Percentiles rank a stretch among this genome's conserved stretches.
phyloP scores from a whole-genome alignment of 2,329 filamentous ascomycete genomes.

The Aureobasidium subglaciale region DNA sequence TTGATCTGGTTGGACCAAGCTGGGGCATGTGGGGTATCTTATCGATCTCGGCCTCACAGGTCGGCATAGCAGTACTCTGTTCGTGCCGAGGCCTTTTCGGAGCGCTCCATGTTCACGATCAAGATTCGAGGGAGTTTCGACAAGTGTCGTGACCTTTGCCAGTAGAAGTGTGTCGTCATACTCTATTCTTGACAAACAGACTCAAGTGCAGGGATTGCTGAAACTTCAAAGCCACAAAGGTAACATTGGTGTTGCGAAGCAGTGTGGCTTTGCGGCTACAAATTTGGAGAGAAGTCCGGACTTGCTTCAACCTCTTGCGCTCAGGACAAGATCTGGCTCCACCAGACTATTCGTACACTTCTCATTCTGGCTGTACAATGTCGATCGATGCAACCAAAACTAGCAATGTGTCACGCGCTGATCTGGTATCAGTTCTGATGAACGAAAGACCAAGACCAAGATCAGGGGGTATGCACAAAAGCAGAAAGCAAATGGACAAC shows the following conservation, averaged over 20 bases:
- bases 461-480: background rate
- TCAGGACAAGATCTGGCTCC: constrained; percentile 5
- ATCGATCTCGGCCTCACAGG: background rate
- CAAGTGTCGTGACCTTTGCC: background rate
- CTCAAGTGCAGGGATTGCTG: background rate
- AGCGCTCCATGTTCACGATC: too few species aligned
- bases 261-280: constrained; percentile 10
- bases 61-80: background rate
- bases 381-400: background rate
- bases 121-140: too few species aligned
- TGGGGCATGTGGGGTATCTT: background rate
- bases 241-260: constrained; percentile 5
- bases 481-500: background rate
- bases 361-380: background rate
- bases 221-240: background rate
- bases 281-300: background rate
- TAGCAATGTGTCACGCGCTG: background rate
- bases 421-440: background rate
- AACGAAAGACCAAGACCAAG: background rate
- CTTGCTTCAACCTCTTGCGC: background rate
- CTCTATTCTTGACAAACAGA: background rate
- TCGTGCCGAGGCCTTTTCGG: too few species aligned
- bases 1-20: background rate
- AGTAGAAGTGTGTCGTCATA: background rate
- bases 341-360: background rate